Conservation (phyloP, 2,329 filamentous ascomycete genomes). For the Talaromyces piceae region DNA sequence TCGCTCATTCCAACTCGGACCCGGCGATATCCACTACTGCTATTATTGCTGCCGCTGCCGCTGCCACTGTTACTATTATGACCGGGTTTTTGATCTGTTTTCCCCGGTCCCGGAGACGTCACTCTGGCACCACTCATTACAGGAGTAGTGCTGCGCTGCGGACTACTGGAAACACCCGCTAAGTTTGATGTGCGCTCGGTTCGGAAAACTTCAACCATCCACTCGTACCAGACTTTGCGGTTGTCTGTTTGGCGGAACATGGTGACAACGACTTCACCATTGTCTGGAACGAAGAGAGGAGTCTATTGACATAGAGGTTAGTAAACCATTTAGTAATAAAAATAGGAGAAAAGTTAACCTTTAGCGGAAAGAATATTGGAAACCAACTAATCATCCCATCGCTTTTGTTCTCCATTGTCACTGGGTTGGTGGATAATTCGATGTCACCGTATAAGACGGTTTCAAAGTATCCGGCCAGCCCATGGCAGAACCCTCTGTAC, state of each 20-base stretch:
- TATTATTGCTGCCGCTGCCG: constrained; percentile 15
- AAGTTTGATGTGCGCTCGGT: constrained; percentile 20
- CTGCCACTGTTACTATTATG: constrained; percentile 14
- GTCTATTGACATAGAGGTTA: constrained; percentile 58
- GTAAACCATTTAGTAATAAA: constrained; percentile 12
- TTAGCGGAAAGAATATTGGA: constrained; percentile 93
- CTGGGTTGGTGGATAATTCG: constrained; percentile 86
- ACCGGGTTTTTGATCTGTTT: constrained; percentile 13
- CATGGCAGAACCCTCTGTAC: constrained; percentile 77
- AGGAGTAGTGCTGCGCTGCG: constrained; percentile 14
- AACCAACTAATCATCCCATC: constrained; percentile 99
- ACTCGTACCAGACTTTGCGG: constrained; percentile 96
- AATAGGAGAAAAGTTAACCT: constrained; percentile 50
- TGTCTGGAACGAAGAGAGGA: constrained; percentile 76
- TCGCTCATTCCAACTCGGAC: constrained; percentile 39
- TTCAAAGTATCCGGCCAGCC: constrained; percentile 91
- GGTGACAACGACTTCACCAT: constrained; percentile 77
- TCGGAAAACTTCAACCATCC: constrained; percentile 79
- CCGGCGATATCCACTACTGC: constrained; percentile 18
- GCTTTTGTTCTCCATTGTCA: constrained; percentile 86
- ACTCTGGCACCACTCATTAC: constrained; percentile 24
- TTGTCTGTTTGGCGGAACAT: constrained; percentile 98
- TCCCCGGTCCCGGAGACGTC: constrained; percentile 17
- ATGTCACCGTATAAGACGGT: constrained; percentile 81
- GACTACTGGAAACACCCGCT: constrained; percentile 4